phyloP scores from a whole-genome alignment of 495 filamentous ascomycete species.

The Aspergillus homomorphus region DNA sequence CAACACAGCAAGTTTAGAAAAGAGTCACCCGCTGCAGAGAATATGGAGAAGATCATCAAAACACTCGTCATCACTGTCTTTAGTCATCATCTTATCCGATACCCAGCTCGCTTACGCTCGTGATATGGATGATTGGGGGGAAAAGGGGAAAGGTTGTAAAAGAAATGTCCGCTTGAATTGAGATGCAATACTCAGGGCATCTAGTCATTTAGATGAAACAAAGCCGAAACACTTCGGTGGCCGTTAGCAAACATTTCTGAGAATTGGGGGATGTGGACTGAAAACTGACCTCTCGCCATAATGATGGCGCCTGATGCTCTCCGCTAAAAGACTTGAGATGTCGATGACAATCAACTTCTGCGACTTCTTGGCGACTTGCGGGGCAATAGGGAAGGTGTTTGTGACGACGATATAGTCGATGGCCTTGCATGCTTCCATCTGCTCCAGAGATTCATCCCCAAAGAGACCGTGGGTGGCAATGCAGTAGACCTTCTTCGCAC shows the following conservation, averaged over 20 bases:
- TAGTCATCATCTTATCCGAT: conserved; percentile 23
- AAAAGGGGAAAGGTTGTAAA: background rate
- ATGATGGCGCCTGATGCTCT: conserved; percentile 93
- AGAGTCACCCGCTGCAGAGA: conserved; percentile 14
- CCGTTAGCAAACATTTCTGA: conserved; percentile 22
- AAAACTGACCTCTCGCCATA: conserved; percentile 65
- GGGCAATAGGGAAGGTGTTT: conserved; percentile 88
- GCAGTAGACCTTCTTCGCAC: conserved; percentile 91
- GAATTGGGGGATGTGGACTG: background rate
- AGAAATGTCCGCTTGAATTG: background rate
- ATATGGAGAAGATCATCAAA: conserved; percentile 17
- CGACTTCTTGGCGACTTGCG: conserved; percentile 61
- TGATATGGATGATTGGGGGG: conserved; percentile 10
- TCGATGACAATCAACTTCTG: conserved; percentile 89
- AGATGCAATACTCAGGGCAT: background rate
- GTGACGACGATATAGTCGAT: conserved; percentile 95
- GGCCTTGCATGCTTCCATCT: conserved; percentile 86
- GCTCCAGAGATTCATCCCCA: conserved; percentile 80
- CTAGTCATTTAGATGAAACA: conserved; percentile 66
- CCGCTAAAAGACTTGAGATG: conserved; percentile 78
- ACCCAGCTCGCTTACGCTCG: conserved; percentile 4
- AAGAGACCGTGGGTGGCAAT: conserved; percentile 97
- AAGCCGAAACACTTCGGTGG: conserved; percentile 68
- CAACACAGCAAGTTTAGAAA: conserved; percentile 1
- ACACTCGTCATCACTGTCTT: conserved; percentile 24